These are phyloP conservation scores for Gossypium australe DNA, from an alignment of 345 rosid genomes.

Conservation along the genomic window DNA sequence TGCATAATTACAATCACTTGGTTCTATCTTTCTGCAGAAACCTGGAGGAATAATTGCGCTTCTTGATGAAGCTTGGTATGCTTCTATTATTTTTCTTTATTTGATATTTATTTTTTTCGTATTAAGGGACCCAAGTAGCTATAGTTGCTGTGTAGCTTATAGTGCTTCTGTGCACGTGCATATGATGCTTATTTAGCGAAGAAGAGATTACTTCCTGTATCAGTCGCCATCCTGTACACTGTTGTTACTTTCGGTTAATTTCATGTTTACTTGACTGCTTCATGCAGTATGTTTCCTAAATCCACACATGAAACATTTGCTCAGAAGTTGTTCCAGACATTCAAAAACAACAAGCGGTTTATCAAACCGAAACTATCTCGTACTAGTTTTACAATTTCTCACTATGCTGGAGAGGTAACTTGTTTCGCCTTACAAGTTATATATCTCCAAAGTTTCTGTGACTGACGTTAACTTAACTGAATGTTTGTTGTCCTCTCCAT, in stretches of 20 bases:
- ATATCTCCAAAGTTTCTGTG: constrained; percentile 10
- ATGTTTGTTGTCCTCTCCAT: constrained; percentile 19
- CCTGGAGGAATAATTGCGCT: constrained; percentile 99
- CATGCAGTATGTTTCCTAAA: constrained; percentile 89
- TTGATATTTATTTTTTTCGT: constrained; percentile 14
- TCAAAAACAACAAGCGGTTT: constrained; percentile 88
- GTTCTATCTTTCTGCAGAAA: constrained; percentile 54
- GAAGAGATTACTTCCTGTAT: constrained; percentile 3
- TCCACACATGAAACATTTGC: constrained; percentile 99
- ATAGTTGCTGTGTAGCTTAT: background rate
- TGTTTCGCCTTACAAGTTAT: constrained; percentile 10
- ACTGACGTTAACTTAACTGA: constrained; percentile 5
- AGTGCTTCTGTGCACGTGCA: background rate
- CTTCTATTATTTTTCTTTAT: constrained; percentile 19
- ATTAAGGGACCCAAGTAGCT: constrained; percentile 1
- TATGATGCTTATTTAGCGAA: constrained; percentile 11
- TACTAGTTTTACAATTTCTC: constrained; percentile 85
- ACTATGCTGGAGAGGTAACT: constrained; percentile 98
- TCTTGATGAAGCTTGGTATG: constrained; percentile 98
- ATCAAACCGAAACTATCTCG: constrained; percentile 98
- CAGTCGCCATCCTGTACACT: constrained; percentile 8
- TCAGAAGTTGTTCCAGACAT: constrained; percentile 95
- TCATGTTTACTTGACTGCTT: constrained; percentile 25
- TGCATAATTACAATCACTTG: background rate
- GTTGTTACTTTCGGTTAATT: constrained; percentile 14